Conservation (phyloP, 306 rosid genomes). For the Purshia tridentata region DNA sequence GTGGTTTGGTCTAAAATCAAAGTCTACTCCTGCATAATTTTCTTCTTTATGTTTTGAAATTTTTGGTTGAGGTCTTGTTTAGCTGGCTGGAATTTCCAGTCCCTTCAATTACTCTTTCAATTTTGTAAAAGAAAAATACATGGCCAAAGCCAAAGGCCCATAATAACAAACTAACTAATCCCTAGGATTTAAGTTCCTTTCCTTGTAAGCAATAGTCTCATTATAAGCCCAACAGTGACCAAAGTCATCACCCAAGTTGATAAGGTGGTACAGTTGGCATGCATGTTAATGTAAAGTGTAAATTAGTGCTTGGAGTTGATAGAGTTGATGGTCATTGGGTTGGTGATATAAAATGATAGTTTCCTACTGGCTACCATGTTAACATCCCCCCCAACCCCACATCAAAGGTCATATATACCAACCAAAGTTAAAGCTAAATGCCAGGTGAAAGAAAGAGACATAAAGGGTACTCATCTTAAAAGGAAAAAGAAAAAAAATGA, state of each 20-base stretch:
- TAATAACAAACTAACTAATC: not conserved
- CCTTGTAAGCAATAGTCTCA: constrained; percentile 4
- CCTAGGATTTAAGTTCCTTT: not conserved
- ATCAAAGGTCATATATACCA: constrained; percentile 15
- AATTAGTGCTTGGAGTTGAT: constrained; percentile 1
- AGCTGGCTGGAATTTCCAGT: not conserved
- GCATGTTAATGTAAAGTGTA: not conserved
- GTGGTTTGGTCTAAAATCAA: constrained; percentile 16
- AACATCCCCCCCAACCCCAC: constrained; percentile 4
- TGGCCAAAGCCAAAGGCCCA: not conserved
- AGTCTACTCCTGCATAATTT: constrained; percentile 4
- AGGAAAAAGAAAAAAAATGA: not conserved
- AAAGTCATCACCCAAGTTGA: not conserved
- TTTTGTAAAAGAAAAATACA: not conserved
- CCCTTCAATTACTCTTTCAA: not conserved
- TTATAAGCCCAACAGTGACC: not conserved
- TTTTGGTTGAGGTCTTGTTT: not conserved
- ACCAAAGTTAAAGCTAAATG: constrained; percentile 30
- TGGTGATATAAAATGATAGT: constrained; percentile 30
- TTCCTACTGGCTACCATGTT: not conserved
- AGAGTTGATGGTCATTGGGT: constrained; percentile 8
- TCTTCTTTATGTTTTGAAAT: not conserved
- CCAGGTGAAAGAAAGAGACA: constrained; percentile 29
- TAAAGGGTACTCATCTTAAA: constrained; percentile 10
- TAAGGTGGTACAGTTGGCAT: constrained; percentile 12